Evolutionary conservation across 2,329 filamentous ascomycete genomes (phyloP).

Genomic region (Reticulascus tulasneorum): DNA sequence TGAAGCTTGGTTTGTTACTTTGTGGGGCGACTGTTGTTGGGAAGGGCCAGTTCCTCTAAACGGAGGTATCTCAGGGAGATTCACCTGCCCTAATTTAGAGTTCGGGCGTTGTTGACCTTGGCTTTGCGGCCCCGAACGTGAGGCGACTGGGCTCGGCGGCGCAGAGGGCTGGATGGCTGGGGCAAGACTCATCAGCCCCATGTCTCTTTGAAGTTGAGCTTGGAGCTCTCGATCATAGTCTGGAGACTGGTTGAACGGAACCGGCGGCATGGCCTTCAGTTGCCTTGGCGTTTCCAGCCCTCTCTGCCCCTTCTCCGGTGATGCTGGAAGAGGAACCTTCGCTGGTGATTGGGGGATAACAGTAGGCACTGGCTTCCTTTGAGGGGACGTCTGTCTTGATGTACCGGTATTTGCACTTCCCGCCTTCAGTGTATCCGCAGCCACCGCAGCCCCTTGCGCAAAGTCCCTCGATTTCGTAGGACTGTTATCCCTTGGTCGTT

Average conservation of each 20-base stretch:
- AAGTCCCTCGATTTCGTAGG: constrained; percentile 49
- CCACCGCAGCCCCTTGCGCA: constrained; percentile 33
- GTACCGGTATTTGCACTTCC: constrained; percentile 40
- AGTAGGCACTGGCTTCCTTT: constrained; percentile 48
- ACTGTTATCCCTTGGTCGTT: constrained; percentile 45
- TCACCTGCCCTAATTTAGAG: constrained; percentile 37
- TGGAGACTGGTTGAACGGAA: constrained; percentile 45
- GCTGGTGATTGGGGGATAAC: constrained; percentile 45
- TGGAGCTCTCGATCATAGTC: constrained; percentile 60
- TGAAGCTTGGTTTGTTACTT: constrained; percentile 12
- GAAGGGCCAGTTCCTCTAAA: constrained; percentile 36
- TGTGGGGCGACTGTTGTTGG: constrained; percentile 21
- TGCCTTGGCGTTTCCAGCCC: constrained; percentile 42
- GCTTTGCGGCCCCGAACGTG: too few species aligned
- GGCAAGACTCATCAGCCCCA: constrained; percentile 52
- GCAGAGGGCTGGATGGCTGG: constrained; percentile 25
- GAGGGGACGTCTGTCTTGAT: constrained; percentile 57
- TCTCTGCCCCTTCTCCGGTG: constrained; percentile 44
- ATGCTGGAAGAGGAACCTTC: constrained; percentile 58
- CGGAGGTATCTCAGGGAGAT: constrained; percentile 52
- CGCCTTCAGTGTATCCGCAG: constrained; percentile 52
- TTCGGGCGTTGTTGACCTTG: constrained; percentile 22
- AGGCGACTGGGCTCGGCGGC: too few species aligned
- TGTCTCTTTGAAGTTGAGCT: constrained; percentile 60
- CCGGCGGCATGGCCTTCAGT: constrained; percentile 37